Base-by-base conservation (phyloP, 164 flowering plant species). In the Magnolia kwangsiensis region DNA sequence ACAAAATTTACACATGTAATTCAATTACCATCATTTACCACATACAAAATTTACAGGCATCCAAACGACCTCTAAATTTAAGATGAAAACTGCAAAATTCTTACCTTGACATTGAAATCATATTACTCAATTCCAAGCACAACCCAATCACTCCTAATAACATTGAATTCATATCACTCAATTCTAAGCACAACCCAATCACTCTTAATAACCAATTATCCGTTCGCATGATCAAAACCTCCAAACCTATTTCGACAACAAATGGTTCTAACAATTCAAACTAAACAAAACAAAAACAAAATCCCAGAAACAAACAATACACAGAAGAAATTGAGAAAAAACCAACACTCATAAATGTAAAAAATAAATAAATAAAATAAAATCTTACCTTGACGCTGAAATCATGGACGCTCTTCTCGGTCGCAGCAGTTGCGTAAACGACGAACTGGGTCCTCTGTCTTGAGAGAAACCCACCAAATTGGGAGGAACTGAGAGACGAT, bases 361-460 rank as follows among this genome's bases (percentile, higher is more conserved):
- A 24, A 63, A 69, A 45, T 77, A 73, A 59, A 7, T 10, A 23
- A 16, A n/a, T 75, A 24, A 63, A 72, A 71, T 0, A 5, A 69
- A 59, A 7, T 10, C 4, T 70, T 10, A 92, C 98, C 96, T 92
- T 95, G 13, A 90, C 97, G 77, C 88, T 85, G 84, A 84, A 95
- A 80, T 92, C 98, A 77, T 95, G 82, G 45, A 92, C 65, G 65
- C 85, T 85, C 84, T 93, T 95, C 84, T 87, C 98, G 7, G 97
- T 86, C 1, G 95, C 88, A 18, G 95, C 93, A 76, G 90, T 86
- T 0, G 97, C 95, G 70, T 79, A 78, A 69, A 87, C 88, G 49
- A 72, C 24, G 37, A 80, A 81, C 16, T 82, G 77, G 51, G 84
- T 80, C 72, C 87, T 91, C 63, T 82, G 79, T 67, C 84, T 91